A percentile compares a stretch with the other conserved stretches of the same genome.
phyloP scores from a whole-genome alignment of 2,329 filamentous ascomycete species.

The Apiospora phragmitis region DNA sequence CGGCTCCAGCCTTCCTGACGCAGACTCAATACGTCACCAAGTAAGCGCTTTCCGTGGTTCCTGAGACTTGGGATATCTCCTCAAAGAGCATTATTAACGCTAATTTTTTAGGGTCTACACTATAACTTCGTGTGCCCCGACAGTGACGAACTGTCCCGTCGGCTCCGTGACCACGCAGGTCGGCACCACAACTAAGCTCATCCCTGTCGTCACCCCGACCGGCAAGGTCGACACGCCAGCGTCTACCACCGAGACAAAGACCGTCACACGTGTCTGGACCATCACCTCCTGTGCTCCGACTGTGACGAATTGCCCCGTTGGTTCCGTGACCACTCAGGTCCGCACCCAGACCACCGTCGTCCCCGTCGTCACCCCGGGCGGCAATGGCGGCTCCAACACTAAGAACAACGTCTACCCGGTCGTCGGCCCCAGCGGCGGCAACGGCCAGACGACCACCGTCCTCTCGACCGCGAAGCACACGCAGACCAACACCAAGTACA shows the following conservation, averaged over 20 bases:
- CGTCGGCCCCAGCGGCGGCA: not conserved
- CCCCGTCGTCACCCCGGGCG: conserved; percentile 63
- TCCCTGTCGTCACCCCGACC: conserved; percentile 58
- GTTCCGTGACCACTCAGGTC: conserved; percentile 43
- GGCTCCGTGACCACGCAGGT: conserved; percentile 44
- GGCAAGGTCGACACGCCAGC: not conserved
- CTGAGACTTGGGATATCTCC: too few species aligned
- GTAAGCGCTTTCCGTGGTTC: too few species aligned
- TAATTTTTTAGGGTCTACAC: conserved; percentile 18
- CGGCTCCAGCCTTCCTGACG: not conserved
- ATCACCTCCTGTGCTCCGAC: conserved; percentile 33
- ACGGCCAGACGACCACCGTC: not conserved
- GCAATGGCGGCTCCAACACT: conserved; percentile 49
- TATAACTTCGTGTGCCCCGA: conserved; percentile 33
- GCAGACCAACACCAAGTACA: not conserved
- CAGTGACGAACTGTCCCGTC: conserved; percentile 38
- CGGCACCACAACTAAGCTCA: conserved; percentile 46
- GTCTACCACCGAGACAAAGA: not conserved
- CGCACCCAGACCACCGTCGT: conserved; percentile 47
- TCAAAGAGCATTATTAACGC: too few species aligned
- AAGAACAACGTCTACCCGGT: conserved; percentile 30
- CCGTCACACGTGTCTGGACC: conserved; percentile 18
- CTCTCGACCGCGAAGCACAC: conserved; percentile 1
- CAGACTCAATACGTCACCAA: not conserved
- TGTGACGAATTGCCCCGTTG: conserved; percentile 38